Base-by-base conservation (phyloP, 306 rosid genomes). In the Dalbergia cochinchinensis region DNA sequence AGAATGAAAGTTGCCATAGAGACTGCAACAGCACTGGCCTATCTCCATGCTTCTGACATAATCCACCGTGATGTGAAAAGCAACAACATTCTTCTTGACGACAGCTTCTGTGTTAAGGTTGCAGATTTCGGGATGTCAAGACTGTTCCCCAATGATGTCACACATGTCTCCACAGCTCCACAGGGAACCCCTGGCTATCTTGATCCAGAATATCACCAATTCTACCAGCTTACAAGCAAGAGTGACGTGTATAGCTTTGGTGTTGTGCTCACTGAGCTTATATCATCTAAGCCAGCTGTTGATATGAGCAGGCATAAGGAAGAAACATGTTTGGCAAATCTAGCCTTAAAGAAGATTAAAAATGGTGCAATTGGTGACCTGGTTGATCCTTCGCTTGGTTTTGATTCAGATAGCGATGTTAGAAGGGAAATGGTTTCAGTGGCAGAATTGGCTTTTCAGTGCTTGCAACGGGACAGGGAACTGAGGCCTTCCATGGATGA, bases 171-270 rank as follows among this genome's bases (percentile, higher is more conserved):
- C 20, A 90, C 92, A 3, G 83, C 90, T 74, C 97, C 97, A 53
- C 92, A 86, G 65, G 97, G 95, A 34, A 87, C 91, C 0, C 97
- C 91, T 0, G 97, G 95, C 6, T 90, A 90, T 68, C 77, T 92
- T 31, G 93, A 92, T 31, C 98, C 93, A 0, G 94, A 91, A 58
- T 90, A 93, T 77, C 89, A 90, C 73, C 85, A 79, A 26, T 84
- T 89, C 69, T 91, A 87, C 75, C 87, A 87, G 74, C 92, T 93
- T 16, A 88, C 97, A 0, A 73, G 76, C 39, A 93, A 93, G 88
- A 93, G 98, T 51, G 97, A 93, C 67, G 98, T 91, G 39, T 88
- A 91, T 55, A 91, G 93, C 65, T 91, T 93, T 14, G 93, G 98
- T 4, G 94, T 89, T 63, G 92, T 88, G 47, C 87, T 93, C 8